Evolutionary conservation across 2,329 filamentous ascomycete species (phyloP).

Genomic region (Stemphylium vesicarium): DNA sequence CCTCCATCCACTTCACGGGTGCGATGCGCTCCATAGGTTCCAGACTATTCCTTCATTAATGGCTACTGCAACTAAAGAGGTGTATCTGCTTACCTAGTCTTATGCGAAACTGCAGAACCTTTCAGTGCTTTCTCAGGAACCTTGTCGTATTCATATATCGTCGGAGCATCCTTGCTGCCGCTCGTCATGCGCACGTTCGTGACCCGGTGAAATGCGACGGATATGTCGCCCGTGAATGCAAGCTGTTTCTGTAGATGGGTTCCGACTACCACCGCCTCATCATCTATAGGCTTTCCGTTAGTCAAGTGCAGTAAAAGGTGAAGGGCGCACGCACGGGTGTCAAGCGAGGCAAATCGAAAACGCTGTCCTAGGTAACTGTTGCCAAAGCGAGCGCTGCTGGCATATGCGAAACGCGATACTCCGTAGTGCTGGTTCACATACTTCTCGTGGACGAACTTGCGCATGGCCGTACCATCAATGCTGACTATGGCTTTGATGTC

Average conservation of each 20-base stretch:
- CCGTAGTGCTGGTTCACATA: background rate
- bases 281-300: background rate
- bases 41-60: background rate
- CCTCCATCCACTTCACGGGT: conserved; percentile 2
- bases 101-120: conserved; percentile 8
- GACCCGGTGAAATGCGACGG: background rate
- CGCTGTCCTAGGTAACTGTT: conserved; percentile 1
- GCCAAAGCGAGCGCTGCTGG: background rate
- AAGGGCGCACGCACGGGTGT: conserved; percentile 1
- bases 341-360: conserved; percentile 6
- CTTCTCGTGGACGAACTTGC: background rate
- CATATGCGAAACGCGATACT: background rate
- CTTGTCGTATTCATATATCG: conserved; percentile 1
- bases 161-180: conserved; percentile 1
- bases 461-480: conserved; percentile 12
- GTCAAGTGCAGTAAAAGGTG: background rate
- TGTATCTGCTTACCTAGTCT: conserved; percentile 1
- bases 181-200: conserved; percentile 1
- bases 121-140: conserved; percentile 14
- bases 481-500: conserved; percentile 5
- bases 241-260: background rate
- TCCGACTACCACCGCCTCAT: background rate
- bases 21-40: conserved; percentile 1
- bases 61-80: background rate
- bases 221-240: conserved; percentile 1